phyloP scores from a whole-genome alignment of 768 basidiomycete genomes.

The Pulveroboletus sp. region DNA sequence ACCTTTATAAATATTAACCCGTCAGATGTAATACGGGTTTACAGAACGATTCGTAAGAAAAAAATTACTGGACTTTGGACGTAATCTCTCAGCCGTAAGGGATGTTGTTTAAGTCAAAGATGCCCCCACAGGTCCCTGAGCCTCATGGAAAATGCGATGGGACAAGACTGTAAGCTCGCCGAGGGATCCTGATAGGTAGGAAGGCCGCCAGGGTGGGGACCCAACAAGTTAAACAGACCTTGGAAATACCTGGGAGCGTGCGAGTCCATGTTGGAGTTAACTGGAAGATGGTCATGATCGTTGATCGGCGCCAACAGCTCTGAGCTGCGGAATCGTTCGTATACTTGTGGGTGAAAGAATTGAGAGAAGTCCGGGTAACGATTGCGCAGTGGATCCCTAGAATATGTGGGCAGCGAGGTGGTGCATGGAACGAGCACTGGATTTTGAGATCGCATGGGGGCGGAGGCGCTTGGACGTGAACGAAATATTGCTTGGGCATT shows the following conservation, averaged over 20 bases:
- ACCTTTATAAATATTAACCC: neutral
- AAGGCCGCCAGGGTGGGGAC: neutral
- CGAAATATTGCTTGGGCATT: neutral
- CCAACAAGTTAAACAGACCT: neutral
- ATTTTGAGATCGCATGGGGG: neutral
- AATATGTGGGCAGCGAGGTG: conserved; percentile 16
- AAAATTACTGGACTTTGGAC: neutral
- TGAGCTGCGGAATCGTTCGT: conserved; percentile 7
- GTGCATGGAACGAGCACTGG: neutral
- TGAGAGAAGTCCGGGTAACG: conserved; percentile 33
- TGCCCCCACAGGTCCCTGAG: conserved; percentile 13
- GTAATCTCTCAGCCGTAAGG: neutral
- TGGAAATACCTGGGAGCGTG: neutral
- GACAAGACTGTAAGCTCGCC: conserved; percentile 8
- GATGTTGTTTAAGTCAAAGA: neutral
- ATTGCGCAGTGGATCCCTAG: conserved; percentile 29
- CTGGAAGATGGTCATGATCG: neutral
- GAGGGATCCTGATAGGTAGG: neutral
- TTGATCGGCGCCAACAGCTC: neutral
- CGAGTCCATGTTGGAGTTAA: neutral
- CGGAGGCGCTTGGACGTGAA: conserved; percentile 1
- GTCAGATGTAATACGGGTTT: conserved; percentile 4
- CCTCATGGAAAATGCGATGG: conserved; percentile 19
- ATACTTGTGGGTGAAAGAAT: conserved; percentile 22
- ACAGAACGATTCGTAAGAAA: conserved; percentile 9